Percentiles rank a stretch among this genome's conserved stretches.
phyloP scores from a whole-genome alignment of 169 alveolate species.

The Plasmodium sp. region DNA sequence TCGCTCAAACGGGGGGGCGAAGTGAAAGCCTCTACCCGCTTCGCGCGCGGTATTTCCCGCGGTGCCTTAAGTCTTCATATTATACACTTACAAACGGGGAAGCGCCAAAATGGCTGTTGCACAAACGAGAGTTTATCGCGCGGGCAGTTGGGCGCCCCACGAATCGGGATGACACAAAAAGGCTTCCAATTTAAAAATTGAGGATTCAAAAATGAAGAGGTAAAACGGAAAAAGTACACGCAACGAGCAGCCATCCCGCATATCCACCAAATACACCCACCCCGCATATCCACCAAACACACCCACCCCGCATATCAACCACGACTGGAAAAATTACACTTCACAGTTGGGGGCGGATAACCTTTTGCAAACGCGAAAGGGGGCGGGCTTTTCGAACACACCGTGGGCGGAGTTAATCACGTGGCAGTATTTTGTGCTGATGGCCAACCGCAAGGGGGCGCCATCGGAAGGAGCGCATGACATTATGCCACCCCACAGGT shows the following conservation, averaged over 20 bases:
- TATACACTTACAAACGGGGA: neutral
- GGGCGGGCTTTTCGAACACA: neutral
- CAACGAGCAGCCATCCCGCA: too few relatives aligned
- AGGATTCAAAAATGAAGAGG: neutral
- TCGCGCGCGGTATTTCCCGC: neutral
- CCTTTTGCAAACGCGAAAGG: neutral
- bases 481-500: neutral
- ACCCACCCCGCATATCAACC: too few relatives aligned
- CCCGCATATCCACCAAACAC: too few relatives aligned
- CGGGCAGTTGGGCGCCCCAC: neutral
- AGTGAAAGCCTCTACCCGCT: neutral
- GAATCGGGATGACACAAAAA: neutral
- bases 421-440: neutral
- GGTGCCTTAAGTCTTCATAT: neutral
- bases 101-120: neutral
- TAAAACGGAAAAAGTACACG: neutral
- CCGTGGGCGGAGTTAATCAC: neutral
- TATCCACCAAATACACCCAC: too few relatives aligned
- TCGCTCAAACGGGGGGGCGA: neutral
- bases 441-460: neutral
- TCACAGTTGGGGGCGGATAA: neutral
- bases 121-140: neutral
- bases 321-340: neutral
- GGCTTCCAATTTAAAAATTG: neutral
- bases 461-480: neutral